Percentiles rank a stretch among this genome's conserved stretches.
These are phyloP conservation scores for Clonostachys rhizophaga DNA, from an alignment of 2,329 filamentous ascomycete genomes.

Conservation along the genomic window DNA sequence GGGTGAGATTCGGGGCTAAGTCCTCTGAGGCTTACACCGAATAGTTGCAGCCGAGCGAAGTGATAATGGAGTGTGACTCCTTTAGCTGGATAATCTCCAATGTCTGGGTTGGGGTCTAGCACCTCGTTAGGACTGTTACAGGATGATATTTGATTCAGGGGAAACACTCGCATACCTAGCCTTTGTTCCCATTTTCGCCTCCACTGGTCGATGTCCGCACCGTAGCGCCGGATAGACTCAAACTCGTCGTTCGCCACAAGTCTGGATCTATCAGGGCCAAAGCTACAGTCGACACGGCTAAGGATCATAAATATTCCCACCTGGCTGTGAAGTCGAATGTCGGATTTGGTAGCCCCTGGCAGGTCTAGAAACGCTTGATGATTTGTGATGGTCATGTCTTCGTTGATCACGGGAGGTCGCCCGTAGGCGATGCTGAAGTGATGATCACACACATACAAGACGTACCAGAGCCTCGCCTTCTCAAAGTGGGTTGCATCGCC, in stretches of 20 bases:
- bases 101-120: constrained; percentile 29
- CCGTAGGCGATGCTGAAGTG: constrained; percentile 60
- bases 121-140: constrained; percentile 23
- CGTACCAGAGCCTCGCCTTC: constrained; percentile 55
- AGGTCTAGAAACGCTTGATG: constrained; percentile 46
- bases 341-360: constrained; percentile 35
- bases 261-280: constrained; percentile 47
- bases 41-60: constrained; percentile 33
- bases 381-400: constrained; percentile 52
- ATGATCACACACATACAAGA: constrained; percentile 61
- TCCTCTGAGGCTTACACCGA: constrained; percentile 39
- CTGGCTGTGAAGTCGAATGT: constrained; percentile 52
- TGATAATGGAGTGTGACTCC: constrained; percentile 42
- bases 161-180: constrained; percentile 14
- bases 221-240: constrained; percentile 26
- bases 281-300: constrained; percentile 50
- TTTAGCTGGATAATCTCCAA: constrained; percentile 30
- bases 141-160: constrained; percentile 18
- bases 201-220: constrained; percentile 27
- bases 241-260: constrained; percentile 23
- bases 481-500: constrained; percentile 41
- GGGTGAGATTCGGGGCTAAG: constrained; percentile 16
- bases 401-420: constrained; percentile 53
- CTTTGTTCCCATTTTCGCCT: constrained; percentile 25
- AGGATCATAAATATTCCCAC: constrained; percentile 56